Base-by-base conservation (phyloP, 352 stramenopile genomes). In the Thraustochytrium sp. region DNA sequence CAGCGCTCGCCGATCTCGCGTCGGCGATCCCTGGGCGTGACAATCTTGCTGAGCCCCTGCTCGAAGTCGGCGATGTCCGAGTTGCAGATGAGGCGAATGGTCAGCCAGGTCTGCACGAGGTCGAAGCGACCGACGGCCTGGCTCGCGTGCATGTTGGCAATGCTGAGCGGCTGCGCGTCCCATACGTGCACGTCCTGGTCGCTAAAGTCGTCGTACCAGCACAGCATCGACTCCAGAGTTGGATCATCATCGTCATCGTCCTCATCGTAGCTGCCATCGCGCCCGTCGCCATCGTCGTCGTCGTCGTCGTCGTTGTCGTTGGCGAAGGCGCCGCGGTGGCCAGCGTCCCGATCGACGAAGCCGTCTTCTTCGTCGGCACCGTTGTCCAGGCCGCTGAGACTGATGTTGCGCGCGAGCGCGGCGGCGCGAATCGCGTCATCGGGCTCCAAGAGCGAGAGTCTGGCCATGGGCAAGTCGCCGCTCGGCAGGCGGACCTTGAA, bases 181-280 rank as follows among this genome's bases (percentile, higher is more conserved):
- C 68, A 80, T 16, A 2, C 5, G 9, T 61, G 29, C 34, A 44
- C 34, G 11, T 42, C 18, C 53, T 80, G 44, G 53, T 80, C 68
- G 31, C 42, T 72, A 64, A 80, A 80, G 68, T 80, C 68, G 68
- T 80, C 68, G 36, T 51, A 80, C 68, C 68, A 80, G 38, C 68
- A 80, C n/a, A 80, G 31, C 11, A 80, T 18, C 11, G 65, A 26
- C 26, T 77, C 40, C 13, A 62, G 34, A 2, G 68, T 75, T 18
- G 34, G 18, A 48, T 44, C 8, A 16, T 44, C 42, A 42, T 64
- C 68, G 5, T 80, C 68, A 8, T 68, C 53, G 4, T 64, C 51
- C 16, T 80, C 68, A 5, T 46, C 68, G 18, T 80, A 42, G 0
- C 8, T 16, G 34, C 76, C 68, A 9, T 72, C 62, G 36, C 5